These are phyloP conservation scores for Entomortierella parvispora DNA, from an alignment of 192 early-diverging fungal genomes.

Conservation along the genomic window DNA sequence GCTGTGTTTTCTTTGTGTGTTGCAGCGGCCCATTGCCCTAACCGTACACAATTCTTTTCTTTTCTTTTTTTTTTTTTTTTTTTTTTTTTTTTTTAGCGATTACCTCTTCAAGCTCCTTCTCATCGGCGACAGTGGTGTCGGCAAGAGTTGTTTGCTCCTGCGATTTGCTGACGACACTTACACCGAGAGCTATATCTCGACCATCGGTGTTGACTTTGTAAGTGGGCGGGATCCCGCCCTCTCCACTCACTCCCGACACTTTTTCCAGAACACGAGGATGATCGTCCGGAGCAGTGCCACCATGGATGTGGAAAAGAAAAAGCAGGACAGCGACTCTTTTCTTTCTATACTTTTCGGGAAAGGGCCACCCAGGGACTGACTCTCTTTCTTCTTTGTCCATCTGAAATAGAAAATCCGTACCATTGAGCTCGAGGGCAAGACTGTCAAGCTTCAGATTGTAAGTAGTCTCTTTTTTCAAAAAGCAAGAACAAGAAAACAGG, in stretches of 20 bases:
- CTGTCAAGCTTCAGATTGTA: constrained; percentile 97
- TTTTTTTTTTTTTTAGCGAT: constrained; percentile 72
- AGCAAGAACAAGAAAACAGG: no score
- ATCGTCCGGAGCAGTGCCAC: no score
- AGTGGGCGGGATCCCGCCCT: constrained; percentile 15
- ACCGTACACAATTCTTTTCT: no score
- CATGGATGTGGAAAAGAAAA: neutral
- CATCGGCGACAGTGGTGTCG: constrained; percentile 98
- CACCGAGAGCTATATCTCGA: constrained; percentile 98
- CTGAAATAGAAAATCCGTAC: constrained; percentile 99
- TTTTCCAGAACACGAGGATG: no score
- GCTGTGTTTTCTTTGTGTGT: no score
- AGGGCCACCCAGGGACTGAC: no score
- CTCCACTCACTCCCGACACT: no score
- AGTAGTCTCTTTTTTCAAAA: constrained; percentile 17
- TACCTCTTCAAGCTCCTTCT: constrained; percentile 98
- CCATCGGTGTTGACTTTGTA: constrained; percentile 99
- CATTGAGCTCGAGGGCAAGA: constrained; percentile 98
- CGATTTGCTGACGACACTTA: constrained; percentile 99
- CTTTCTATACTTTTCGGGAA: no score
- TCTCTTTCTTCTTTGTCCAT: no score
- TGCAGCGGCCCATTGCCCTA: no score
- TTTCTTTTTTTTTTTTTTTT: neutral
- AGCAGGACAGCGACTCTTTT: no score
- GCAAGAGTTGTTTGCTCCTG: constrained; percentile 96